phyloP scores from a whole-genome alignment of 495 filamentous ascomycete species.

The Xylaria nigripes region DNA sequence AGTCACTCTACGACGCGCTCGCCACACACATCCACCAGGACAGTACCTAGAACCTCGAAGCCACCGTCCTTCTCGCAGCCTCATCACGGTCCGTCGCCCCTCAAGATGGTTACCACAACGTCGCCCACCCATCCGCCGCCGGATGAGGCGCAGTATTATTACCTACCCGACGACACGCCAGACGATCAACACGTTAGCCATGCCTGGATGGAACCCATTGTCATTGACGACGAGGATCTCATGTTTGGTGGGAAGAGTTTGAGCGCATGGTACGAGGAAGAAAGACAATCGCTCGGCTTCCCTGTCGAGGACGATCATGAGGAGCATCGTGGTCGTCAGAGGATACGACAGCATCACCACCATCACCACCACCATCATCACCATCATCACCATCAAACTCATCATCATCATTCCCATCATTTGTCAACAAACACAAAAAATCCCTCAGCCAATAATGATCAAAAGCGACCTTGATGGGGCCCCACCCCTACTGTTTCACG shows the following conservation, averaged over 20 bases:
- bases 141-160: conserved; percentile 28
- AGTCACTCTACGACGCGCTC: conserved; percentile 10
- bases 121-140: conserved; percentile 13
- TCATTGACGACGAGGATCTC: conserved; percentile 49
- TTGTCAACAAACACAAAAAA: conserved; percentile 10
- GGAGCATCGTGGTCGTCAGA: conserved; percentile 36
- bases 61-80: conserved; percentile 8
- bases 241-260: conserved; percentile 51
- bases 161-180: conserved; percentile 30
- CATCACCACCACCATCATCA: conserved; percentile 18
- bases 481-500: background rate
- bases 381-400: conserved; percentile 16
- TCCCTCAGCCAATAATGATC: conserved; percentile 11
- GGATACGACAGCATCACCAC: conserved; percentile 25
- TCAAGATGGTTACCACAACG: conserved; percentile 28
- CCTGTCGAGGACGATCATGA: conserved; percentile 29
- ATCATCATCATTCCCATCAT: conserved; percentile 20
- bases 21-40: conserved; percentile 13
- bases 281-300: conserved; percentile 31
- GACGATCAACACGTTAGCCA: conserved; percentile 31
- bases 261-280: conserved; percentile 49
- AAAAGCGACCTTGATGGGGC: conserved; percentile 15
- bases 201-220: conserved; percentile 44
- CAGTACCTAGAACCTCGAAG: conserved; percentile 11
- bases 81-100: conserved; percentile 21